Evolutionary conservation across 2,329 filamentous ascomycete genomes (phyloP).

Genomic region (Colletotrichum tamarilloi): DNA sequence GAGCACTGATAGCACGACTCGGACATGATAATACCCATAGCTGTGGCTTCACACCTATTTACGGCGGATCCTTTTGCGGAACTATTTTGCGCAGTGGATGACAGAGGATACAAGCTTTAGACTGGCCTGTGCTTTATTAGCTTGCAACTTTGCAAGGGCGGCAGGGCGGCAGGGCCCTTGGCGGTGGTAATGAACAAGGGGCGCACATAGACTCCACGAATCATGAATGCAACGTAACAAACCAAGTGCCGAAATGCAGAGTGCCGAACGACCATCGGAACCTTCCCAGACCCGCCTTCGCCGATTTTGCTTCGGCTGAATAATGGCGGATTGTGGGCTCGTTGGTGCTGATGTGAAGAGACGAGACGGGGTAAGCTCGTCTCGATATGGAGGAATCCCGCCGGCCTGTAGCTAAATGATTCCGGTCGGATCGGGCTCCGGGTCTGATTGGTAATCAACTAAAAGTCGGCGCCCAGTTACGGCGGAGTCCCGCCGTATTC

Average conservation of each 20-base stretch:
- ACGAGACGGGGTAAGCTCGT: background rate
- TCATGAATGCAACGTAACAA: background rate
- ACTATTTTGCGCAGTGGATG: background rate
- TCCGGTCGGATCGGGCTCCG: conserved; percentile 26
- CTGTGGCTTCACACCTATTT: background rate
- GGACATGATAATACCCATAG: conserved; percentile 4
- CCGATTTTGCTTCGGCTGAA: conserved; percentile 6
- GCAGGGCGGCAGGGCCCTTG: background rate
- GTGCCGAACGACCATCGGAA: background rate
- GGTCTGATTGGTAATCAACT: conserved; percentile 33
- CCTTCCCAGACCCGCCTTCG: conserved; percentile 3
- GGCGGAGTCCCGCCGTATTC: conserved; percentile 30
- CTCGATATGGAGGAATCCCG: background rate
- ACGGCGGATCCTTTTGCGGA: background rate
- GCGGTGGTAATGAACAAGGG: background rate
- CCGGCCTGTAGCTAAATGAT: conserved; percentile 25
- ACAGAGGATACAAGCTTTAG: background rate
- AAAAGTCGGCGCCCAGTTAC: background rate
- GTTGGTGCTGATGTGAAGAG: background rate
- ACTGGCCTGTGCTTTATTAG: background rate
- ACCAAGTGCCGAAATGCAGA: background rate
- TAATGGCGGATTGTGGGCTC: conserved; percentile 12
- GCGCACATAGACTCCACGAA: background rate
- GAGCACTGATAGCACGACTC: background rate
- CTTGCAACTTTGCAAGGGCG: too few relatives aligned